phyloP scores from a whole-genome alignment of 2,329 filamentous ascomycete species.

The Fusarium sp. region DNA sequence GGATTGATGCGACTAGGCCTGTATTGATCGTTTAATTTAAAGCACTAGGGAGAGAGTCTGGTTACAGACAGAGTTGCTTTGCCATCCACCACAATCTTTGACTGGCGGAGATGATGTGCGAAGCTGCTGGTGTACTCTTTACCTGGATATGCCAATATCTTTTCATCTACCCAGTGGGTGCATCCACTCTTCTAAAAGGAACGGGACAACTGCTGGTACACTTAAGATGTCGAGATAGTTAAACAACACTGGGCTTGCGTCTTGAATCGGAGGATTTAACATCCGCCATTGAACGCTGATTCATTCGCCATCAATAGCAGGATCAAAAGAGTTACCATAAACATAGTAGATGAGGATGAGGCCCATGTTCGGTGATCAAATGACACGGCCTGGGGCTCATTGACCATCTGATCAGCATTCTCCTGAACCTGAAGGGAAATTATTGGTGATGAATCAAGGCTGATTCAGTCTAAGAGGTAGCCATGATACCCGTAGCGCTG shows the following conservation, averaged over 20 bases:
- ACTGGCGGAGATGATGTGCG: neutral
- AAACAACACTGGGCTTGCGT: neutral
- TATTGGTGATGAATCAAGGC: neutral
- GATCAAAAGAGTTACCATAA: neutral
- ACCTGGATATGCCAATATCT: no score
- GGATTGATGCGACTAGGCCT: neutral
- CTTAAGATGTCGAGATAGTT: neutral
- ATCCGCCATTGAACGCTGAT: neutral
- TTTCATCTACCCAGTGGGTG: neutral
- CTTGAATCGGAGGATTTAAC: neutral
- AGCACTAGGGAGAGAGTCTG: neutral
- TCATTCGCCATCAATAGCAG: neutral
- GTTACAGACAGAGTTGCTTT: neutral
- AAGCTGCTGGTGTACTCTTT: neutral
- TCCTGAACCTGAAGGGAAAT: neutral
- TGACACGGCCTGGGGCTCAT: neutral
- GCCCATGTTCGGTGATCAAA: neutral
- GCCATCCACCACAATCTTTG: neutral
- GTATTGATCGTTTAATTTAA: neutral
- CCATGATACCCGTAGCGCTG: neutral
- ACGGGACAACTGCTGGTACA: neutral
- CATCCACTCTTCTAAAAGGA: neutral
- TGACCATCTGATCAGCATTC: neutral
- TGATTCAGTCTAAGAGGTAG: neutral
- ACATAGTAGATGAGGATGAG: neutral